A percentile compares a stretch with the other conserved stretches of the same genome.
These are phyloP conservation scores for Monosporascus sp. DNA, from an alignment of 2,329 filamentous ascomycete species.

Conservation along the genomic window DNA sequence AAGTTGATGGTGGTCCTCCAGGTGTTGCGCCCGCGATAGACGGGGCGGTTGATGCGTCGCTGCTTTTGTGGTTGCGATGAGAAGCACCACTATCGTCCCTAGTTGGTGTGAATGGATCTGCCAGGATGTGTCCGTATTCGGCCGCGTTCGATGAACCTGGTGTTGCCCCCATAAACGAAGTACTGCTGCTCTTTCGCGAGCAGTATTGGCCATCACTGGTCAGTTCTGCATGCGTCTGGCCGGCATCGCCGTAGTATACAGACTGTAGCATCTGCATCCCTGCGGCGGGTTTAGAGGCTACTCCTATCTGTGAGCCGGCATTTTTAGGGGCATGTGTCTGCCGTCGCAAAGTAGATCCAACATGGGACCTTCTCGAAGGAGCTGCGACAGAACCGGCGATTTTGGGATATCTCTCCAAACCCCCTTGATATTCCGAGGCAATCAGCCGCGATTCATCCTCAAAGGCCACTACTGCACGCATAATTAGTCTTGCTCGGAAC, in stretches of 20 bases:
- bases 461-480: conserved; percentile 65
- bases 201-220: conserved; percentile 19
- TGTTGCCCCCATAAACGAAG: conserved; percentile 19
- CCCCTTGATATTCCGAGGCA: conserved; percentile 84
- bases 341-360: conserved; percentile 21
- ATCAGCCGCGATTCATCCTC: conserved; percentile 86
- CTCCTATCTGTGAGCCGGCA: conserved; percentile 14
- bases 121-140: conserved; percentile 17
- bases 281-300: conserved; percentile 16
- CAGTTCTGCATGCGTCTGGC: conserved; percentile 17
- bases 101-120: conserved; percentile 15
- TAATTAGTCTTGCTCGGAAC: conserved; percentile 5
- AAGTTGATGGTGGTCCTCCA: conserved; percentile 25
- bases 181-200: conserved; percentile 21
- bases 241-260: conserved; percentile 20
- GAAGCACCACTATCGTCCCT: conserved; percentile 20
- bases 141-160: conserved; percentile 18
- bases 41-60: conserved; percentile 34
- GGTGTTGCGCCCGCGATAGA: conserved; percentile 34
- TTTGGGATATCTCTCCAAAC: conserved; percentile 65
- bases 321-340: conserved; percentile 15
- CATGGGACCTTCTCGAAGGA: conserved; percentile 22
- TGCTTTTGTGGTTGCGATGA: conserved; percentile 26
- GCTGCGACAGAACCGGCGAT: conserved; percentile 36
- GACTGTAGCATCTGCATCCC: conserved; percentile 20